Evolutionary conservation across 768 basidiomycete genomes (phyloP), one percentile per base, ranked within the genome.

Genomic region (Amanita pseudoporphyria): DNA sequence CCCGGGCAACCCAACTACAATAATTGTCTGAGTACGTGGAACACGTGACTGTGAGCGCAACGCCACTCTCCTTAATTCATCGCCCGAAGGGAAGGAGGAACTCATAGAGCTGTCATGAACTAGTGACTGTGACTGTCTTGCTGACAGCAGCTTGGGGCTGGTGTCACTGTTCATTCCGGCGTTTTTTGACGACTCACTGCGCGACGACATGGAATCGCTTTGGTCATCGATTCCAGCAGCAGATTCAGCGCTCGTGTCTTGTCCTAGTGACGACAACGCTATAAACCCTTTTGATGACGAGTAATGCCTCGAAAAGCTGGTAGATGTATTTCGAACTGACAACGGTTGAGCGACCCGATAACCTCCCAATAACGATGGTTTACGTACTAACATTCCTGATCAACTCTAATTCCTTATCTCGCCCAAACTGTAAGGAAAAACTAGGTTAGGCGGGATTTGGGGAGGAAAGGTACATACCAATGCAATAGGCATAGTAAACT

Each of bases 1-100:
- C 81, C 82, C 82, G 19, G 82, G 76, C 18, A 80, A 76, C 5
- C 84, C 84, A 37, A 74, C 67, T 10, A 86, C 72, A 31, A 86
- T 66, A 10, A 84, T 71, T 0, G 78, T 71, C 57, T 82, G 81
- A 13, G 81, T 77, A 16, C 73, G 73, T 1, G 75, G 64, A 19
- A 66, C 57, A 10, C 68, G 70, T n/a, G 65, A 64, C 45, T 71
- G 63, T 22, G 68, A 63, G 9, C 68, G 69, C 40, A 78, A 63
- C 12, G 74, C 70, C 6, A 67, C 67, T 50, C 70, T 67, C 35
- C 76, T 66, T 26, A 78, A 61, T 3, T 67, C 67, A 52, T 76
- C 72, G 36, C 68, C 66, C 4, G 71, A 62, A 30, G 62, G 58
- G 26, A 67, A 50, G 2, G 67, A 62, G 18, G 71, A 62, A 31